Base-by-base conservation (phyloP, 2,329 filamentous ascomycete species). In the Furcasterigmium furcatum region DNA sequence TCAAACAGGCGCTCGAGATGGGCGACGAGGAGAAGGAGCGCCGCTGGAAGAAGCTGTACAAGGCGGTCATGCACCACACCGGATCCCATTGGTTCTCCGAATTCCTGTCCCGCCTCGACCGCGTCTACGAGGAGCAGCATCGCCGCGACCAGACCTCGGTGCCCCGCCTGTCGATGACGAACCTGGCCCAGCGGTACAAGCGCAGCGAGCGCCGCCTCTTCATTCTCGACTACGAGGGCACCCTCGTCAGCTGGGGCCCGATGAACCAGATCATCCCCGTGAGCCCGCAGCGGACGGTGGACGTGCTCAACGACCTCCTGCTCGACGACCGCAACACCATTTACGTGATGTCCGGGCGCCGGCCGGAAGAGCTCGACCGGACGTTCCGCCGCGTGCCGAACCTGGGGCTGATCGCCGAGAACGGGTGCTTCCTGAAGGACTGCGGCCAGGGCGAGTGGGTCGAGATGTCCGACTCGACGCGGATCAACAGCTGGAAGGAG, bases 171-270 rank as follows among this genome's bases (percentile, higher is more conserved):
- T 91, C 88, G 3, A 68, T 91, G 19, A 78, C 73, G 36, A 68
- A 74, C 1, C 71, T 96, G 2, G 68, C 76, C 3, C 70, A 80
- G 40, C 76, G 81, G 49, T 97, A 96, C 64, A 72, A 77, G 48
- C 63, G 71, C 9, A 80, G 87, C 1, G 65, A 80, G 35, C 79
- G 81, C 18, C 84, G 91, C 14, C 74, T 97, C 3, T 94, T 97
- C 65, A 84, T 97, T 52, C 75, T 97, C 38, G 92, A 97, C 60
- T 95, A 96, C 59, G 92, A 97, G 64, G 92, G 91, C 38, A 97
- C 92, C 0, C 73, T 97, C 8, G 88, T 94, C 36, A 89, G 86
- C 44, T 94, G 90, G 79, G 90, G 90, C 4, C 87, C 88, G 0
- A 85, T 90, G 46, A 87, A 83, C 49, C 87, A 88, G 58, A 92